Evolutionary conservation across 805 yeast genomes (phyloP).

Genomic region (Saccharomycopsis microspora): DNA sequence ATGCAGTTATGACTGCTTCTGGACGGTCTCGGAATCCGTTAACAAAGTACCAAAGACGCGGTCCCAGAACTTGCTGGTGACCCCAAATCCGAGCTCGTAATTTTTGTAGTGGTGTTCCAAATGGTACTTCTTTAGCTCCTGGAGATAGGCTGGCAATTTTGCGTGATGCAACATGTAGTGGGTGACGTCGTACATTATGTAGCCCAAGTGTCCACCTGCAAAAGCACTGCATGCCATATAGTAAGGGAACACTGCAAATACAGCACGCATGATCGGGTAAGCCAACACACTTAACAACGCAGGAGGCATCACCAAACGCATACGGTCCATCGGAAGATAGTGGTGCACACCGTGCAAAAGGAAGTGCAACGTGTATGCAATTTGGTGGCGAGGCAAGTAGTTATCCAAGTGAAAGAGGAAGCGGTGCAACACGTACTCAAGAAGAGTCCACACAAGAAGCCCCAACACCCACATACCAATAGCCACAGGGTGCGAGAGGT

Average conservation of each 20-base stretch:
- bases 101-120: conserved; percentile 97
- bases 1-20: not conserved
- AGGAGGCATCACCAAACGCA: conserved; percentile 95
- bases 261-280: conserved; percentile 70
- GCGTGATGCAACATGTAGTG: conserved; percentile 92
- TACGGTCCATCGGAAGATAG: conserved; percentile 91
- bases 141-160: conserved; percentile 63
- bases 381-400: conserved; percentile 69
- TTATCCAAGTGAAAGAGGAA: conserved; percentile 88
- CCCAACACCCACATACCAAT: conserved; percentile 62
- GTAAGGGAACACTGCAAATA: conserved; percentile 67
- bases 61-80: conserved; percentile 92
- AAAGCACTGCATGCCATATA: conserved; percentile 84
- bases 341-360: conserved; percentile 94
- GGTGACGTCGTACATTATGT: conserved; percentile 83
- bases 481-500: conserved; percentile 33
- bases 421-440: conserved; percentile 83
- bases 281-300: conserved; percentile 62
- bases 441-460: conserved; percentile 83
- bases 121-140: conserved; percentile 78
- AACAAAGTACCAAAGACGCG: conserved; percentile 76
- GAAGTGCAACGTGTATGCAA: conserved; percentile 76
- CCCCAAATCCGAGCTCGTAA: conserved; percentile 95
- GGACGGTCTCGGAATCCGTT: not conserved
- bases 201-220: conserved; percentile 94